Evolutionary conservation across 139 green algal genomes (phyloP).

Genomic region (Tetraselmis chui): DNA sequence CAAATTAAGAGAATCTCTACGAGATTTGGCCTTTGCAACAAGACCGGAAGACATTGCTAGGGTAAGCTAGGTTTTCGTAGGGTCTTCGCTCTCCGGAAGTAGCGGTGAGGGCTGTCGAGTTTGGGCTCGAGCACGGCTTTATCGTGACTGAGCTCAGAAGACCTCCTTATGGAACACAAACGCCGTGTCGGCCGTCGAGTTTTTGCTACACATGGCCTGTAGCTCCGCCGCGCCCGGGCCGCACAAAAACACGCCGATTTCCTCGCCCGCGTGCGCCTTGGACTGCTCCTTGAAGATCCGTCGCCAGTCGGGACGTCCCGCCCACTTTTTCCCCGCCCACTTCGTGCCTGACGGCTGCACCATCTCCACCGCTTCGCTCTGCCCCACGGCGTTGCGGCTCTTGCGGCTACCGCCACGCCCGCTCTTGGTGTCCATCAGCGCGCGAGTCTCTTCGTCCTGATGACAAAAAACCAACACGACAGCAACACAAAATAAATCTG

Average conservation of each 20-base stretch:
- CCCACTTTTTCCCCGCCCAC: slow-evolving; percentile 16
- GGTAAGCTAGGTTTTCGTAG: too few relatives aligned
- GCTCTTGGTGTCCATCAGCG: not conserved
- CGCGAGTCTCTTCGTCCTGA: not conserved
- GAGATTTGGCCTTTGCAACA: too few relatives aligned
- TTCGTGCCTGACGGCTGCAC: not conserved
- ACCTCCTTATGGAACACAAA: slow-evolving; percentile 8
- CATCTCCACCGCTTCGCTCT: not conserved
- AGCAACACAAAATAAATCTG: too few relatives aligned
- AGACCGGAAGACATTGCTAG: too few relatives aligned
- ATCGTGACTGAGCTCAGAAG: too few relatives aligned
- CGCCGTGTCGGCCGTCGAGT: not conserved
- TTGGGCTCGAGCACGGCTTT: too few relatives aligned
- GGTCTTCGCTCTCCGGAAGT: too few relatives aligned
- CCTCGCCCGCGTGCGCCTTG: slow-evolving; percentile 9
- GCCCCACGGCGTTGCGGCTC: not conserved
- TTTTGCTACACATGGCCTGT: not conserved
- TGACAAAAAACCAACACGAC: too few relatives aligned
- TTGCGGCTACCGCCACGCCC: not conserved
- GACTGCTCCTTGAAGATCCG: slow-evolving; percentile 1
- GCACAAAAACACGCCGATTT: slow-evolving; percentile 15
- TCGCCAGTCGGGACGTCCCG: slow-evolving; percentile 9
- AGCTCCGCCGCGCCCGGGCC: slow-evolving; percentile 3
- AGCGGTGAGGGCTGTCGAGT: too few relatives aligned
- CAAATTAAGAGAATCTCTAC: too few relatives aligned